Evolutionary conservation across 805 yeast genomes (phyloP), one percentile per base, ranked within the genome.

Genomic region (Candida silvatica): DNA sequence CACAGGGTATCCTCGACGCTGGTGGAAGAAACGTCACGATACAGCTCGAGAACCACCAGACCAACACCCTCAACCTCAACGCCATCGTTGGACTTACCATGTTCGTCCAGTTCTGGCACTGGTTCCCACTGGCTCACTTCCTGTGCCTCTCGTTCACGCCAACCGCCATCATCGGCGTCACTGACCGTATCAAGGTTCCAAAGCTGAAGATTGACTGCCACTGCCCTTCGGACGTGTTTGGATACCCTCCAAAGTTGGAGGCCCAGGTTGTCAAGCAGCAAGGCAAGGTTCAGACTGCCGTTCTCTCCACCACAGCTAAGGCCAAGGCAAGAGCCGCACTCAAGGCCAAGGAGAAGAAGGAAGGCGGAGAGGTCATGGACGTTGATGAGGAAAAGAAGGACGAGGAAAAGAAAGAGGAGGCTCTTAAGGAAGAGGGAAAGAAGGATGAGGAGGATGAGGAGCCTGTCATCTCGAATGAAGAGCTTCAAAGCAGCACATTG

Each of bases 21-120:
- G 97, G 98, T 61, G 98, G 98, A 9, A 77, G 97, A 55, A 92
- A 92, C 51, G 94, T 83, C n/a, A 87, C 97, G 0, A 87, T 92
- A 44, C 82, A 82, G 47, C 67, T 90, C 34, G 97, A 92, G 59
- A 85, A 88, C 56, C 51, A 77, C 17, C 88, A 87, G 46, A 86
- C 95, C 27, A 94, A 87, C 41, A 86, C 95, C 16, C 70, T 92
- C 45, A 90, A 92, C 60, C 77, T 80, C 54, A 82, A 83, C 58
- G 92, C 96, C 0, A 80, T 92, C 49, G 94, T 88, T 38, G 98
- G 98, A 27, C 64, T 92, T 46, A 77, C 92, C 0, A 73, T 92
- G 40, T 92, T 92, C 55, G 66, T 82, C 8, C 98, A 92, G 64
- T 84, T 83, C 54, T 92, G 98, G 98, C 85, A 87, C 61, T 92